Evolutionary conservation across 2,329 filamentous ascomycete genomes (phyloP).

Genomic region (Diaporthe aspalathi): DNA sequence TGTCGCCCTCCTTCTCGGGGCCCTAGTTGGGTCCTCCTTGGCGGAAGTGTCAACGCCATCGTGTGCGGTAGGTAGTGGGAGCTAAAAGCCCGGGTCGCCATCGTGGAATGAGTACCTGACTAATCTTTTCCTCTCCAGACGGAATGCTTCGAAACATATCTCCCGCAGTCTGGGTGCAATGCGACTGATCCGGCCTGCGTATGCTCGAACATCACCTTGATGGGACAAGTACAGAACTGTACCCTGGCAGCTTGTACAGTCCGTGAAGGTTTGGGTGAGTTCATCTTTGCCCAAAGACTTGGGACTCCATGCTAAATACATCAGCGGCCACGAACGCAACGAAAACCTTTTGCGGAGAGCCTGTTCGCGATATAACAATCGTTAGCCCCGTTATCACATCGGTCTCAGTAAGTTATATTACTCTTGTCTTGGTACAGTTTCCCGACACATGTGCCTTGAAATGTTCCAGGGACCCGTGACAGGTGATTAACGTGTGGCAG

Average conservation of each 20-base stretch:
- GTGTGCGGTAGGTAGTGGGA: conserved; percentile 4
- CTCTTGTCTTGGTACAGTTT: too few species aligned
- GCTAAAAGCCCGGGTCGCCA: too few species aligned
- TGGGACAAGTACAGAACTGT: conserved; percentile 13
- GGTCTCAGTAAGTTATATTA: too few species aligned
- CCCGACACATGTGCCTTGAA: too few species aligned
- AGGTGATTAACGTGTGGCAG: too few species aligned
- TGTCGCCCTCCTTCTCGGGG: not conserved
- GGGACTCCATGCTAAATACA: not conserved
- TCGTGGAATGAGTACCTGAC: not conserved
- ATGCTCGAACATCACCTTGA: conserved; percentile 5
- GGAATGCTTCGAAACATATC: conserved; percentile 7
- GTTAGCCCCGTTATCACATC: not conserved
- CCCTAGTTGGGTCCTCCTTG: not conserved
- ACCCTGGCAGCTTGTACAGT: not conserved
- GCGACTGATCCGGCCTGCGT: conserved; percentile 12
- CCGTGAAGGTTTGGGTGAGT: conserved; percentile 1
- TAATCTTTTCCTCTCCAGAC: not conserved
- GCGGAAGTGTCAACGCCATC: conserved; percentile 10
- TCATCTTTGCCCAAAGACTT: too few species aligned
- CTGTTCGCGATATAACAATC: not conserved
- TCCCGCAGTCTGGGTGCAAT: conserved; percentile 19
- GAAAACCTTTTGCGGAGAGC: conserved; percentile 17
- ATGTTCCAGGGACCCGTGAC: too few species aligned
- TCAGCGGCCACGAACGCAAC: conserved; percentile 12